Evolutionary conservation across 441 rosid genomes (phyloP).

Genomic region (Pelargonium citronellum): DNA sequence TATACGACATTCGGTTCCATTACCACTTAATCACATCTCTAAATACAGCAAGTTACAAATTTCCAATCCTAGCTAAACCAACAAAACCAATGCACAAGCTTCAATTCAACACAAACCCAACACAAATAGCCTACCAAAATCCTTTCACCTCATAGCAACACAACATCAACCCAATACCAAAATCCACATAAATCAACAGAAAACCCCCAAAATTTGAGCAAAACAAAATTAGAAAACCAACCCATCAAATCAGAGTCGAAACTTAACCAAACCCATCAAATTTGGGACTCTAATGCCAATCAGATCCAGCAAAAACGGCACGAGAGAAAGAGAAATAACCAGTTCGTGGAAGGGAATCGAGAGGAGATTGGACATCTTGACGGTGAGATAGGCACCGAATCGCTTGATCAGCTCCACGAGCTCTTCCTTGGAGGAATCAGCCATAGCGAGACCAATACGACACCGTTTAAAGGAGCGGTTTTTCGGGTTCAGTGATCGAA

Average conservation of each 20-base stretch:
- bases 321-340: slow-evolving; percentile 31
- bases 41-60: too few relatives aligned
- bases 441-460: slow-evolving; percentile 34
- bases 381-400: slow-evolving; percentile 64
- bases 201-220: neutral
- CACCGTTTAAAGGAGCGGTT: neutral
- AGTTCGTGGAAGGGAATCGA: slow-evolving; percentile 52
- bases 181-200: neutral
- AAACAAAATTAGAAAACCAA: neutral
- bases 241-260: neutral
- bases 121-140: neutral
- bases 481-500: neutral
- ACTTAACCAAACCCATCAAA: neutral
- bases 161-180: slow-evolving; percentile 1
- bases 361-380: slow-evolving; percentile 72
- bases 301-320: neutral
- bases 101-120: neutral
- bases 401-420: slow-evolving; percentile 72
- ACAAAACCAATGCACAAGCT: neutral
- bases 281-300: neutral
- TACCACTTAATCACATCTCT: too few relatives aligned
- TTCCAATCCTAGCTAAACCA: neutral
- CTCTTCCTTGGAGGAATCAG: slow-evolving; percentile 65
- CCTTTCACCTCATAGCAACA: neutral
- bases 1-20: neutral